Base-by-base conservation (phyloP, 345 rosid genomes). In the Camelina laxa region DNA sequence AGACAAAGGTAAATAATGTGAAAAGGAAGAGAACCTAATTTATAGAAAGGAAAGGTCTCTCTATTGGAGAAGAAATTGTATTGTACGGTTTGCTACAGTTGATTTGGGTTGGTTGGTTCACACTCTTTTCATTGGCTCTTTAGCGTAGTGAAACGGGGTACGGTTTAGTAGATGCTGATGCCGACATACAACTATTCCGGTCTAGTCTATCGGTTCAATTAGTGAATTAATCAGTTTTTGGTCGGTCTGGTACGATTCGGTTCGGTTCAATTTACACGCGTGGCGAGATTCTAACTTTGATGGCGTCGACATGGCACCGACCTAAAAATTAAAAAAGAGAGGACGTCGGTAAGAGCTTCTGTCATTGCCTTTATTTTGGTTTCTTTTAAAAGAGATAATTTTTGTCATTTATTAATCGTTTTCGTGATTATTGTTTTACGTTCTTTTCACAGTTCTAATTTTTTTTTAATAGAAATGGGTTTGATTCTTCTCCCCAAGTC, bases 271-370 rank as follows among this genome's bases (percentile, higher is more conserved):
- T 39, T 57, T 45, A 5, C 41, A 21, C 72, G 66, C 72, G 78
- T 74, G 78, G 51, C 53, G 51, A 21, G 17, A 65, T 65, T 47
- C 65, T 65, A 74, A 54, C 21, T 50, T 11, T 41, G 67, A 22
- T 2, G 31, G 13, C 36, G 38, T 65, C 58, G 66, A 65, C 78
- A 65, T 16, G 42, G 8, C 49, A 58, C 78, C 78, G 72, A 74
- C 67, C 60, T 65, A 0, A 22, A n/a, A 47, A 50, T 9, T 3
- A 10, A 19, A 4, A 20, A 50, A 20, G 30, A 20, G 7, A 20
- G 22, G 60, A 12, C 56, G 78, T 57, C 60, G 50, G 66, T 31
- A 47, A 54, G 16, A 11, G 55, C 39, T 20, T 73, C 31, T 30
- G 27, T 65, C 15, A 55, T 13, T 45, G 58, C 59, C 59, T 45